Base-by-base conservation (phyloP, 305 asterid species). In the Plantago lanceolata region DNA sequence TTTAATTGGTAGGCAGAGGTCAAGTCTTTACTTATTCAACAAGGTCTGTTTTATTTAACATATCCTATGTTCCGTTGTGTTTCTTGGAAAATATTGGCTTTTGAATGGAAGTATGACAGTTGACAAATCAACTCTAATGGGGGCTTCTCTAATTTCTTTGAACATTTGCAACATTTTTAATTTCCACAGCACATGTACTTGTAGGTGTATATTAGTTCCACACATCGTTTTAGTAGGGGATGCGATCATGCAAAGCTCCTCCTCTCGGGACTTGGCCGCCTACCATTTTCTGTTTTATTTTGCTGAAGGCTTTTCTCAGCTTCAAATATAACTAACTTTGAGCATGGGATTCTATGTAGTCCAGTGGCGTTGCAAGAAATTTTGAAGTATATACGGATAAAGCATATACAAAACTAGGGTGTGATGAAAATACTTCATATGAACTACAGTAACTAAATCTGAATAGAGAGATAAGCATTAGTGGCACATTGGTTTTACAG, bases 1-100 rank as follows among this genome's bases (percentile, higher is more conserved):
- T 67, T 16, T 45, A 14, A 56, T 66, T 56, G 14, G 19, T 63
- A 17, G 54, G 63, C 37, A 37, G 49, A 44, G 48, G 54, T 60
- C 45, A 44, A 49, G 68, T 61, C 29, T 37, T 18, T 48, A 19
- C 53, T 52, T 8, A 17, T 59, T 59, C 64, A 68, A 17, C 8
- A 28, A 44, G 57, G 71, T 49, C 63, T 53, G 58, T 56, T 20
- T 40, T 28, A 11, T 49, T 48, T 5, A 13, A 33, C 49, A 4
- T 11, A 58, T 35, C 11, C 3, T 19, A 52, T 63, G 28, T 21
- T 59, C 21, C 33, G 21, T 43, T 48, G 19, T 59, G 53, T 59
- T 61, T 40, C 6, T 12, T 50, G 48, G 48, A 18, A 24, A 5
- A 3, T 19, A 8, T 51, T 21, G 57, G 8, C 52, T 51, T 20